These are phyloP conservation scores for Penicillium sp. DNA, from an alignment of 2,329 filamentous ascomycete species.

Conservation along the genomic window DNA sequence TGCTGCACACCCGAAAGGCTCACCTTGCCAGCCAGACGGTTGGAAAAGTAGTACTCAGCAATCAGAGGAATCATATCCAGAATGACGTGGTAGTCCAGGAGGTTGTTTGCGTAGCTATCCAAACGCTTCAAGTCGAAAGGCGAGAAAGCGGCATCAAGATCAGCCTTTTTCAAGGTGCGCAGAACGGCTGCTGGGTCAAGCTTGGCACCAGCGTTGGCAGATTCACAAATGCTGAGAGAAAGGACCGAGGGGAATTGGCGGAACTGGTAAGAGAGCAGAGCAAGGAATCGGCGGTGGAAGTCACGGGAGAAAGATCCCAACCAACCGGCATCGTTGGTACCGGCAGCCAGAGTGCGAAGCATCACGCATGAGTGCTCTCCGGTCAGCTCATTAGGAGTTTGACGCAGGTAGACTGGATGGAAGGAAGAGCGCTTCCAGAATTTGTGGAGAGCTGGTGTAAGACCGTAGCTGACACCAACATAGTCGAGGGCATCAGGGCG, in stretches of 20 bases:
- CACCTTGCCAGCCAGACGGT: slow-evolving; percentile 66
- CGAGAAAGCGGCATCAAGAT: slow-evolving; percentile 75
- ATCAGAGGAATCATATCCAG: slow-evolving; percentile 86
- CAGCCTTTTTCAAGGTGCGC: slow-evolving; percentile 65
- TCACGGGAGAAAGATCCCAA: slow-evolving; percentile 87
- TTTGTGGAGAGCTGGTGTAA: slow-evolving; percentile 83
- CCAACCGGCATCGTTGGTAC: slow-evolving; percentile 71
- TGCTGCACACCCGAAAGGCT: slow-evolving; percentile 80
- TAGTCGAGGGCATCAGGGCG: slow-evolving; percentile 82
- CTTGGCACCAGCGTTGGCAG: slow-evolving; percentile 70
- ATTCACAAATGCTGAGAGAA: slow-evolving; percentile 84
- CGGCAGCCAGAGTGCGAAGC: slow-evolving; percentile 71
- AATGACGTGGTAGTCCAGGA: slow-evolving; percentile 97
- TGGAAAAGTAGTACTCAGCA: slow-evolving; percentile 80
- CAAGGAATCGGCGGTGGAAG: slow-evolving; percentile 91
- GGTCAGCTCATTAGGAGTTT: slow-evolving; percentile 93
- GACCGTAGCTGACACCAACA: slow-evolving; percentile 89
- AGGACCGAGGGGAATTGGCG: slow-evolving; percentile 73
- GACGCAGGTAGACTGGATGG: slow-evolving; percentile 85
- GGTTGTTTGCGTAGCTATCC: slow-evolving; percentile 93
- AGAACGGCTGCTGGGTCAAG: slow-evolving; percentile 59
- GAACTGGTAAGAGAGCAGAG: slow-evolving; percentile 90
- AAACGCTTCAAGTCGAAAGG: slow-evolving; percentile 94
- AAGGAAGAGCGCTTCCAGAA: slow-evolving; percentile 94
- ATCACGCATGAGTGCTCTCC: slow-evolving; percentile 98